Conservation (phyloP, 2,329 filamentous ascomycete genomes). For the Podosphaera aphanis region DNA sequence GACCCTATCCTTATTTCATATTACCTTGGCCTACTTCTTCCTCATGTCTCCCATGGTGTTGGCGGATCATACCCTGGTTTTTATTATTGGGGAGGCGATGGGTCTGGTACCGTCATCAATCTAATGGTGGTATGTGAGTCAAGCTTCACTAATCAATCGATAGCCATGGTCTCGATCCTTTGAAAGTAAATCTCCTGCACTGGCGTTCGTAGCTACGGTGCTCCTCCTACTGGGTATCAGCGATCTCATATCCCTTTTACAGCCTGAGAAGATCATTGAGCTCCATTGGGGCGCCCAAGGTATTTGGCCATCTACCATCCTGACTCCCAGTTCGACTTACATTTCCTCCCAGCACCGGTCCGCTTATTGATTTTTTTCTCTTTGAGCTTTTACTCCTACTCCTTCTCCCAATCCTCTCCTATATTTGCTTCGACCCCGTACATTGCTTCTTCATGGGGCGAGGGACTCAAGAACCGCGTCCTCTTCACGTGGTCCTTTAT, state of each 20-base stretch:
- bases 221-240: conserved; percentile 35
- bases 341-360: conserved; percentile 26
- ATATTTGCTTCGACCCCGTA: conserved; percentile 21
- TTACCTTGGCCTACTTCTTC: conserved; percentile 68
- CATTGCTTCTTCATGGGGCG: conserved; percentile 26
- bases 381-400: conserved; percentile 39
- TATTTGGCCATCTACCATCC: conserved; percentile 25
- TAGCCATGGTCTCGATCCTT: conserved; percentile 45
- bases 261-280: conserved; percentile 41
- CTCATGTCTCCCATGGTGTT: conserved; percentile 48
- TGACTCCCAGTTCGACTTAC: conserved; percentile 15
- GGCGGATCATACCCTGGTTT: conserved; percentile 59
- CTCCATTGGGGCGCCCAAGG: conserved; percentile 40
- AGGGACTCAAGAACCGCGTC: conserved; percentile 59
- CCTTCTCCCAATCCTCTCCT: conserved; percentile 29
- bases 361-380: conserved; percentile 38
- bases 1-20: conserved; percentile 59
- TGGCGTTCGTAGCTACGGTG: conserved; percentile 49
- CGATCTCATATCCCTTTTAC: conserved; percentile 41
- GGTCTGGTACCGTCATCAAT: conserved; percentile 35
- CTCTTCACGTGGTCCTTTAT: conserved; percentile 70
- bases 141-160: neutral
- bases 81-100: conserved; percentile 63
- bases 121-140: neutral
- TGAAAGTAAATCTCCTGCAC: conserved; percentile 41